Evolutionary conservation across 331 rosid species (phyloP).

Genomic region (Malus hybrid): DNA sequence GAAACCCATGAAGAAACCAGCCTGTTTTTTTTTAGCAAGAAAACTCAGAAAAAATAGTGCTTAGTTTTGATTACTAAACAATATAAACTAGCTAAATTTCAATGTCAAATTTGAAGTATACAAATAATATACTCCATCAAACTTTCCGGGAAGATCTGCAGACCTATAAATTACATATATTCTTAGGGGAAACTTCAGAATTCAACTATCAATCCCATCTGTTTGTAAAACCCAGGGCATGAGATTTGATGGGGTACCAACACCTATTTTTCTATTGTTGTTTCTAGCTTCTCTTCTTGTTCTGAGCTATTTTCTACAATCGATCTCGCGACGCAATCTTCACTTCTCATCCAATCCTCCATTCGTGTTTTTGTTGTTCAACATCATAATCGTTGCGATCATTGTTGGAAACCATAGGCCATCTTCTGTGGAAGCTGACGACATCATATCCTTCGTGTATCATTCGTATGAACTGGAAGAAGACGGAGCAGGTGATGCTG

Average conservation of each 20-base stretch:
- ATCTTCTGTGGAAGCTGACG: conserved; percentile 7
- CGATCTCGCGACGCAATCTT: not conserved
- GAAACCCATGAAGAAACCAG: not conserved
- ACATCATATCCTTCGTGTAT: not conserved
- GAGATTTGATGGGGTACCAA: conserved; percentile 7
- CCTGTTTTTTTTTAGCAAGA: not conserved
- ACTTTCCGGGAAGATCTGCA: conserved; percentile 19
- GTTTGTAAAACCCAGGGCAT: not conserved
- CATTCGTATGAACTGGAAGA: conserved; percentile 4
- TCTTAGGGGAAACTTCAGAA: not conserved
- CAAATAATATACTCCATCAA: not conserved
- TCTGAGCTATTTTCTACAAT: not conserved
- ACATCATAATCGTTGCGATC: conserved; percentile 25
- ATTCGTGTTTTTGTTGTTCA: conserved; percentile 22
- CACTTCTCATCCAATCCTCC: conserved; percentile 15
- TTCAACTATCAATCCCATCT: not conserved
- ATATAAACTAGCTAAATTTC: not conserved
- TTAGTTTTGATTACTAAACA: not conserved
- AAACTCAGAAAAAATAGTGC: conserved; percentile 7
- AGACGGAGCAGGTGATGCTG: not conserved
- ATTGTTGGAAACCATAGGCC: conserved; percentile 9
- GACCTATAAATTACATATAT: not conserved
- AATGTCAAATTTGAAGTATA: not conserved
- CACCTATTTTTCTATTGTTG: conserved; percentile 1
- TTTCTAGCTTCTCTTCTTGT: not conserved